Conservation (phyloP, 257 asterid genomes). For the Sherardia arvensis region DNA sequence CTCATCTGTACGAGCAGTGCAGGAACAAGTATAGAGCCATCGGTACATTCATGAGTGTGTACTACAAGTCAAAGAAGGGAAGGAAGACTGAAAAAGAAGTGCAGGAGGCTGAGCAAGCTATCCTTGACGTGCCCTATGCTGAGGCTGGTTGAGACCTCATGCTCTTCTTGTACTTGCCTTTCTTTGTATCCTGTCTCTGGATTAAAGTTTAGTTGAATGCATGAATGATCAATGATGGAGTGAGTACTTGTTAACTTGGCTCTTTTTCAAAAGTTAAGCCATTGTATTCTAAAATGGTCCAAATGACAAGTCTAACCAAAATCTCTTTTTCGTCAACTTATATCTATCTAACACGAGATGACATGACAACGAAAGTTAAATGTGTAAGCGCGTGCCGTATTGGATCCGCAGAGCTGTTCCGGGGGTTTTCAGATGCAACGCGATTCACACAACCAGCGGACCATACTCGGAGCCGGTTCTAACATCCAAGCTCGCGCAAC, state of each 20-base stretch:
- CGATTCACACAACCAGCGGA: not conserved
- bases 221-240: no score
- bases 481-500: conserved; percentile 60
- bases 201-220: no score
- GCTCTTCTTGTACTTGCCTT: not conserved
- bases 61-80: conserved; percentile 91
- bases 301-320: no score
- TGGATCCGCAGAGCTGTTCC: not conserved
- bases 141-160: conserved; percentile 52
- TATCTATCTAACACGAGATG: not conserved
- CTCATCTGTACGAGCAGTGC: conserved; percentile 70
- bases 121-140: conserved; percentile 59
- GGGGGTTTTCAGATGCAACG: not conserved
- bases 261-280: no score
- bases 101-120: conserved; percentile 91
- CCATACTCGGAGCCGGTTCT: conserved; percentile 36
- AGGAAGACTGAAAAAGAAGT: conserved; percentile 98
- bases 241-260: no score
- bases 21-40: conserved; percentile 74
- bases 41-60: conserved; percentile 94
- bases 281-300: no score
- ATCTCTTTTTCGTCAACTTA: no score
- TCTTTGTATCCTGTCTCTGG: not conserved
- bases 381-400: conserved; percentile 2
- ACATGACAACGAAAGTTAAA: not conserved